phyloP scores from a whole-genome alignment of 768 basidiomycete genomes.

The Mycena metata region DNA sequence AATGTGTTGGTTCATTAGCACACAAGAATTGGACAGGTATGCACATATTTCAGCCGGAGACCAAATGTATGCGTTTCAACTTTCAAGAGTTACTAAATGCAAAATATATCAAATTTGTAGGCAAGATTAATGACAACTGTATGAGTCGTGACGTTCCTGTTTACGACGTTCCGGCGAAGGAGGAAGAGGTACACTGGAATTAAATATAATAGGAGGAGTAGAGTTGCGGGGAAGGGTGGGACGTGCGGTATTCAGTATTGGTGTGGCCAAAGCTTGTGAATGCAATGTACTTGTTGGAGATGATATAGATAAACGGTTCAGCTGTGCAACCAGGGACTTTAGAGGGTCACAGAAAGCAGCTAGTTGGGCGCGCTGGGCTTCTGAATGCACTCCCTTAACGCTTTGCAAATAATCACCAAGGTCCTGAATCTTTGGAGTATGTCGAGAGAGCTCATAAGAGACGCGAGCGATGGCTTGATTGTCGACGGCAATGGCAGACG shows the following conservation, averaged over 20 bases:
- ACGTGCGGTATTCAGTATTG: no score
- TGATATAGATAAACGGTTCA: neutral
- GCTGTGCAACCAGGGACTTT: neutral
- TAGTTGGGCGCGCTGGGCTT: neutral
- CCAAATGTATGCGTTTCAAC: no score
- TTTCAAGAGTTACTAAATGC: no score
- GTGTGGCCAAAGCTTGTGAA: neutral
- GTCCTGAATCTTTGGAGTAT: constrained; percentile 11
- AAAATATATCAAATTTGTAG: no score
- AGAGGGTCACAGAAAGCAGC: neutral
- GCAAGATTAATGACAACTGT: neutral
- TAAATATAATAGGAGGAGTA: neutral
- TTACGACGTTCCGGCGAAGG: neutral
- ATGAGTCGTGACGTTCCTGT: neutral
- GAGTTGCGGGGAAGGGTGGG: no score
- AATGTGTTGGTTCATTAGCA: no score
- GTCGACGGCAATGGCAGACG: neutral
- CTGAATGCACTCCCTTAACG: neutral
- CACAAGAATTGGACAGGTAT: no score
- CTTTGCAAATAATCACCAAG: neutral
- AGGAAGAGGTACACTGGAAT: neutral
- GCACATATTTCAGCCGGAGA: no score
- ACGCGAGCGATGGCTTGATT: constrained; percentile 11
- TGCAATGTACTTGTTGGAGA: neutral
- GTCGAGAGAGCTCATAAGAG: constrained; percentile 3